Conservation (phyloP, 1,284 basidiomycete genomes). For the Leccinum griseonigrum region DNA sequence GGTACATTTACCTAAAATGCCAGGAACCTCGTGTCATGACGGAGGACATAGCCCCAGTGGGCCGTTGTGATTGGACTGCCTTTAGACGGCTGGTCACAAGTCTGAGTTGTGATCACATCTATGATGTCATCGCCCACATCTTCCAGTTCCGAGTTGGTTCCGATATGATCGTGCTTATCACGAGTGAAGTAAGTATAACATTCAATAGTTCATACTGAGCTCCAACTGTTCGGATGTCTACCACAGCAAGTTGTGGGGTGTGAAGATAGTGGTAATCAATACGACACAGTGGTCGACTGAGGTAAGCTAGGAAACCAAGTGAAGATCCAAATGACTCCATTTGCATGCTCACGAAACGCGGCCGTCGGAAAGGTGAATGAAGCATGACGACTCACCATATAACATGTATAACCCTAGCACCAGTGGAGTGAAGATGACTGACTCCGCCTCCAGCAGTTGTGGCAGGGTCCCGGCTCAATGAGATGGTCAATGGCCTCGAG, state of each 20-base stretch:
- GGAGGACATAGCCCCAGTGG: conserved; percentile 15
- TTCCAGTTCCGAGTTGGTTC: neutral
- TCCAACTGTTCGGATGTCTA: neutral
- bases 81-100: too few species aligned
- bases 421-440: too few species aligned
- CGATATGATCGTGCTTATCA: neutral
- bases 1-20: conserved; percentile 12
- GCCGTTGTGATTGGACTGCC: too few species aligned
- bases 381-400: neutral
- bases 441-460: neutral
- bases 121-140: conserved; percentile 17
- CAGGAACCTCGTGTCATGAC: conserved; percentile 13
- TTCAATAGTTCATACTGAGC: neutral
- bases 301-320: too few species aligned
- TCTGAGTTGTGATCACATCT: neutral
- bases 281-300: neutral
- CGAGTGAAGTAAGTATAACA: neutral
- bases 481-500: neutral
- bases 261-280: neutral
- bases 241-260: conserved; percentile 20
- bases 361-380: neutral
- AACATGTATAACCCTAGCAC: neutral
- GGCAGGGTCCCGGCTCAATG: neutral
- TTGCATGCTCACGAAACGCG: too few species aligned
- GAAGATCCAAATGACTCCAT: neutral